These are phyloP conservation scores for Cucumis cinereus DNA, from an alignment of 306 rosid species.

Conservation along the genomic window DNA sequence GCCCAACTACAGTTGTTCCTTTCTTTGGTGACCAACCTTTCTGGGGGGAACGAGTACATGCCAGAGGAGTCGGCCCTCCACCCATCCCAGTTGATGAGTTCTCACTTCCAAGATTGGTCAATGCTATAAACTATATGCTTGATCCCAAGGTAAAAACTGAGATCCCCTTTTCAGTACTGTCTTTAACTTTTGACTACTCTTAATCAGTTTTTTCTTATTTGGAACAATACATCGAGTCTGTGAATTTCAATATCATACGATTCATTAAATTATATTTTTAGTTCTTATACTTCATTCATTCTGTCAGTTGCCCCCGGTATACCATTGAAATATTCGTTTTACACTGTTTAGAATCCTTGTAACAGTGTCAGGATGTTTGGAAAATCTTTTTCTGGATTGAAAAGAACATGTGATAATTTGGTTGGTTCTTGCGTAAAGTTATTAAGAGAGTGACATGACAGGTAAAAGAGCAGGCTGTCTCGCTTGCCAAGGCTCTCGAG, in stretches of 20 bases:
- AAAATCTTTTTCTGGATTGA: not conserved
- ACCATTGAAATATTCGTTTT: too few relatives aligned
- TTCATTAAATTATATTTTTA: not conserved
- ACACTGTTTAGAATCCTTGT: too few relatives aligned
- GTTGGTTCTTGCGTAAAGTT: not conserved
- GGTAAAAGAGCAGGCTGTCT: constrained; percentile 63
- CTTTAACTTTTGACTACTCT: not conserved
- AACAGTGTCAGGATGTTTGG: not conserved
- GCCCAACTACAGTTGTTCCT: constrained; percentile 93
- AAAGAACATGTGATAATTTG: not conserved
- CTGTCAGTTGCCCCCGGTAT: not conserved
- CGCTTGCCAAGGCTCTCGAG: constrained; percentile 82
- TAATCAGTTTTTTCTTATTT: not conserved
- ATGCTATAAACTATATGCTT: constrained; percentile 67
- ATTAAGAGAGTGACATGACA: constrained; percentile 16
- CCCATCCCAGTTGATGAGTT: constrained; percentile 93
- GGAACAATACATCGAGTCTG: not conserved
- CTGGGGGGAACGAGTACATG: constrained; percentile 97
- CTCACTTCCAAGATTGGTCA: constrained; percentile 68
- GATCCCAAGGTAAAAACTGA: constrained; percentile 53
- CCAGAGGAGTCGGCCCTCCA: constrained; percentile 84
- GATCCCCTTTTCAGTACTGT: too few relatives aligned
- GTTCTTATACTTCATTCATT: not conserved
- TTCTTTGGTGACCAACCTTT: constrained; percentile 98
- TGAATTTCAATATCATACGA: not conserved